phyloP scores from a whole-genome alignment of 2,329 filamentous ascomycete species.

The Colletotrichum sp. region DNA sequence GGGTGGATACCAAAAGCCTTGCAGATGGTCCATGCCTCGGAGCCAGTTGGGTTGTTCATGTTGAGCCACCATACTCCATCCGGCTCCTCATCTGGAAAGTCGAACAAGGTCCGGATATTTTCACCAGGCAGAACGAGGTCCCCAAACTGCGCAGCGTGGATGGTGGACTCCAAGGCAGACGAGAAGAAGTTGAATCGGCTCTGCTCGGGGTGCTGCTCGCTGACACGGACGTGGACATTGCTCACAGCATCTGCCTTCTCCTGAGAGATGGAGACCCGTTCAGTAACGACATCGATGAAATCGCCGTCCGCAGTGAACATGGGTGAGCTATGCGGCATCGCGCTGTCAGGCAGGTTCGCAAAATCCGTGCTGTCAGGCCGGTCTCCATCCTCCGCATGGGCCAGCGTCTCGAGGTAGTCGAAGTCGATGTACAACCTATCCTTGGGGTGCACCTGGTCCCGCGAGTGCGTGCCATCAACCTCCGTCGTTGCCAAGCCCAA shows the following conservation, averaged over 20 bases:
- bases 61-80: conserved; percentile 98
- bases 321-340: conserved; percentile 42
- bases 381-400: conserved; percentile 57
- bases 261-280: conserved; percentile 32
- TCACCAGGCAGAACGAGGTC: conserved; percentile 89
- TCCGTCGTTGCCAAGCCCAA: conserved; percentile 66
- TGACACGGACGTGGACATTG: conserved; percentile 13
- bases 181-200: conserved; percentile 97
- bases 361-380: conserved; percentile 34
- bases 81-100: conserved; percentile 62
- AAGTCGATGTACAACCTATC: conserved; percentile 87
- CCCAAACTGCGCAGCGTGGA: conserved; percentile 87
- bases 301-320: conserved; percentile 60
- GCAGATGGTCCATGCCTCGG: conserved; percentile 86
- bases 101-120: conserved; percentile 85
- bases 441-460: conserved; percentile 66
- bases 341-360: conserved; percentile 54
- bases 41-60: conserved; percentile 85
- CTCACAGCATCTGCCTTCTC: conserved; percentile 47
- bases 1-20: conserved; percentile 96
- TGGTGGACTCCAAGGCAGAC: conserved; percentile 89
- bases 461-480: conserved; percentile 75
- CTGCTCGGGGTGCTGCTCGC: conserved; percentile 54
- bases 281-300: conserved; percentile 55
- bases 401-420: conserved; percentile 91